These are phyloP conservation scores for Chalara sp. DNA, from an alignment of 2,329 filamentous ascomycete species.

Conservation along the genomic window DNA sequence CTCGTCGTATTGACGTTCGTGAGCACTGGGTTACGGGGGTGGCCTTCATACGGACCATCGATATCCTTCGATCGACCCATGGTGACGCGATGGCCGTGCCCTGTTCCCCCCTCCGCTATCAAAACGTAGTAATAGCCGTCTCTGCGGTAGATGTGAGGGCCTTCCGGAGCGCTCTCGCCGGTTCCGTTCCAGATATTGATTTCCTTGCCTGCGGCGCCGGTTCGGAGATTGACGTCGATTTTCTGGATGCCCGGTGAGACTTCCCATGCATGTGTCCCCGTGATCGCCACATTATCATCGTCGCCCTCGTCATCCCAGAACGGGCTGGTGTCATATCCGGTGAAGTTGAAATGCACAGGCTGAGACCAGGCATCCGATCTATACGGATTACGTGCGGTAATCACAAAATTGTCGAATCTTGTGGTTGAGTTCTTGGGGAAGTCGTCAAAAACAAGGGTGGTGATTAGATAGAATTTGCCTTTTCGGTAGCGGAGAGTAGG, in stretches of 20 bases:
- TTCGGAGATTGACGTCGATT: slow-evolving; percentile 33
- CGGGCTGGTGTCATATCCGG: slow-evolving; percentile 46
- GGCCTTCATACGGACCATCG: slow-evolving; percentile 37
- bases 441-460: slow-evolving; percentile 32
- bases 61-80: slow-evolving; percentile 37
- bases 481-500: neutral
- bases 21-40: slow-evolving; percentile 38
- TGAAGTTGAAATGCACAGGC: slow-evolving; percentile 40
- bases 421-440: slow-evolving; percentile 29
- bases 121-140: slow-evolving; percentile 47
- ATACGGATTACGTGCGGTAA: slow-evolving; percentile 34
- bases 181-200: slow-evolving; percentile 43
- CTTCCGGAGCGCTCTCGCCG: slow-evolving; percentile 38
- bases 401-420: slow-evolving; percentile 36
- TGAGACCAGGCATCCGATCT: slow-evolving; percentile 34
- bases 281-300: slow-evolving; percentile 46
- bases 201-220: slow-evolving; percentile 34
- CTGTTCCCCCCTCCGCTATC: slow-evolving; percentile 47
- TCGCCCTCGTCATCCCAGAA: slow-evolving; percentile 41
- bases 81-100: slow-evolving; percentile 40
- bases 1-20: slow-evolving; percentile 37
- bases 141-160: slow-evolving; percentile 46
- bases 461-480: neutral
- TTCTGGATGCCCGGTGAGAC: slow-evolving; percentile 34
- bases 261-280: slow-evolving; percentile 32